A percentile compares a stretch with the other conserved stretches of the same genome.
These are phyloP conservation scores for Prunus davidiana DNA, from an alignment of 306 rosid genomes.

Conservation along the genomic window DNA sequence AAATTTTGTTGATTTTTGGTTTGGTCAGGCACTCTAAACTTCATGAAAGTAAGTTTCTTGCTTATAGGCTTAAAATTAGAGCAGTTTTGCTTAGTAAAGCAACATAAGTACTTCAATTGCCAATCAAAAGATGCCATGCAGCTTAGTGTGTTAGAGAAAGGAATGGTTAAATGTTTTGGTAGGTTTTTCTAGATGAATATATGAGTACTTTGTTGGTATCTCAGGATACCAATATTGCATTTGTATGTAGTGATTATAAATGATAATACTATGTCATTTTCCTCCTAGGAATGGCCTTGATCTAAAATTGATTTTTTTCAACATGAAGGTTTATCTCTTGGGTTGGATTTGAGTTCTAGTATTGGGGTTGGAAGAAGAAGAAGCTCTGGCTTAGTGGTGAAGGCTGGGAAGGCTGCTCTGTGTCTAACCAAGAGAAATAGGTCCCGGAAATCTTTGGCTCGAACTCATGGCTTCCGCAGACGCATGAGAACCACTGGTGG, in stretches of 20 bases:
- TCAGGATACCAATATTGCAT: not conserved
- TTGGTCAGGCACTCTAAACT: not conserved
- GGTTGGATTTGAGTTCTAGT: constrained; percentile 48
- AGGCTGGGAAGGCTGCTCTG: constrained; percentile 79
- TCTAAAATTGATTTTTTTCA: not conserved
- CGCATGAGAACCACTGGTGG: constrained; percentile 90
- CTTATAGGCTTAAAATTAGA: not conserved
- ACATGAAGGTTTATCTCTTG: constrained; percentile 26
- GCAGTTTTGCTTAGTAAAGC: not conserved
- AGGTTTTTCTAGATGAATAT: not conserved
- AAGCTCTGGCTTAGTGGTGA: constrained; percentile 60
- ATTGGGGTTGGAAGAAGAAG: constrained; percentile 46
- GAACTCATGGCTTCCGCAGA: constrained; percentile 84
- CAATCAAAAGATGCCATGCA: not conserved
- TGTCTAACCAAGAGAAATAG: constrained; percentile 86
- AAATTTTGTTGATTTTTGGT: not conserved
- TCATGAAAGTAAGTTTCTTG: not conserved
- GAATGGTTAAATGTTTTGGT: not conserved
- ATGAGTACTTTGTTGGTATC: not conserved
- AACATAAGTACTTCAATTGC: not conserved
- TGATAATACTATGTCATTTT: not conserved
- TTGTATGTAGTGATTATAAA: too few relatives aligned
- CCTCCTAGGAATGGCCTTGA: not conserved
- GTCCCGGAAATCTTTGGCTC: constrained; percentile 81
- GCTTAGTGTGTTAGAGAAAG: not conserved